Percentiles rank a stretch among this genome's conserved stretches.
These are phyloP conservation scores for Rhododendron ovatum DNA, from an alignment of 148 eudicot genomes.

Conservation along the genomic window DNA sequence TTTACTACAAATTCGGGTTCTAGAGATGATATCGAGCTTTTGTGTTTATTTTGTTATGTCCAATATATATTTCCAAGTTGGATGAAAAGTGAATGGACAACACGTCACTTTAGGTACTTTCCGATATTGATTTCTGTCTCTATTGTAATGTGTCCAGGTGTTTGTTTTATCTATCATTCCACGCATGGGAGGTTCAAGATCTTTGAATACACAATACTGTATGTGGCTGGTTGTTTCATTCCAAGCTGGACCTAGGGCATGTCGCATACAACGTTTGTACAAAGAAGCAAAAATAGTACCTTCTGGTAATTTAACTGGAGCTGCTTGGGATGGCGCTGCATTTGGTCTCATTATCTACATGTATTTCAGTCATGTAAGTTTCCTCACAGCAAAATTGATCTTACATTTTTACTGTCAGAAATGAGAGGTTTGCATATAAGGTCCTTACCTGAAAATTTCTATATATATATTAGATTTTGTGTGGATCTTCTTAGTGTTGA, in stretches of 20 bases:
- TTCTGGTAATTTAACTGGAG: slow-evolving; percentile 85
- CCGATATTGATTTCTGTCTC: background rate
- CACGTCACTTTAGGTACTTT: background rate
- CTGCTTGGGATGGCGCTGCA: slow-evolving; percentile 97
- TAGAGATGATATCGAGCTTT: background rate
- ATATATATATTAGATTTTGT: background rate
- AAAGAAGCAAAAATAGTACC: slow-evolving; percentile 79
- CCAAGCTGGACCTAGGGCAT: slow-evolving; percentile 80
- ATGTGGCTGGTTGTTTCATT: slow-evolving; percentile 65
- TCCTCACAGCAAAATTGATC: background rate
- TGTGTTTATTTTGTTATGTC: background rate
- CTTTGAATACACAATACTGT: slow-evolving; percentile 60
- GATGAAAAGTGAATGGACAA: background rate
- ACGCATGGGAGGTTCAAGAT: slow-evolving; percentile 42
- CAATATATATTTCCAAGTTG: background rate
- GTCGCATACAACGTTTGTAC: slow-evolving; percentile 53
- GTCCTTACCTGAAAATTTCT: too few species aligned
- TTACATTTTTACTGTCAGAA: background rate
- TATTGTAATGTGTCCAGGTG: slow-evolving; percentile 50
- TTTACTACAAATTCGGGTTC: background rate
- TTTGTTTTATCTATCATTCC: slow-evolving; percentile 60
- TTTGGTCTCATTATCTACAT: slow-evolving; percentile 84
- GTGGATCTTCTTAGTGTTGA: background rate
- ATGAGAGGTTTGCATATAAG: too few species aligned
- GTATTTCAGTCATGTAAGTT: slow-evolving; percentile 98